Conservation (phyloP, 2,329 filamentous ascomycete genomes). For the Blastomyces gilchristii region DNA sequence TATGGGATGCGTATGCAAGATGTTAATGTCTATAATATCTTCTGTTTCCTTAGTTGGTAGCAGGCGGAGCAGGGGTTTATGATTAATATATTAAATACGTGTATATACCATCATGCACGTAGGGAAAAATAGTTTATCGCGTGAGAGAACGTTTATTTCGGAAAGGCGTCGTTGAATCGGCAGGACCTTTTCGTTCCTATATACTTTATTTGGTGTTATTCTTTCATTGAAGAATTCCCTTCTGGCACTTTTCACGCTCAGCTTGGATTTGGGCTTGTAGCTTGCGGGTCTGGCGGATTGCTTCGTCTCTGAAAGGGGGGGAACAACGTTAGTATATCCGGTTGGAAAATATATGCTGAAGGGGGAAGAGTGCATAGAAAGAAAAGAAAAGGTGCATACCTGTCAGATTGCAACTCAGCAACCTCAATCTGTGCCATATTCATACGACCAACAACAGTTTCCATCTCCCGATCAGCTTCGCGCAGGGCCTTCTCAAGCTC, state of each 20-base stretch:
- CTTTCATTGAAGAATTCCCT: neutral
- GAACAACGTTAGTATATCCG: neutral
- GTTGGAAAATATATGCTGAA: slow-evolving; percentile 16
- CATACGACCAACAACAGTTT: slow-evolving; percentile 72
- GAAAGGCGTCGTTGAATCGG: neutral
- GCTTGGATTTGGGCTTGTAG: slow-evolving; percentile 58
- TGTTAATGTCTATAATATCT: neutral
- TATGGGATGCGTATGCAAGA: neutral
- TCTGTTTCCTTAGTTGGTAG: neutral
- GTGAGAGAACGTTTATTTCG: neutral
- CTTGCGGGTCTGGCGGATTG: slow-evolving; percentile 58
- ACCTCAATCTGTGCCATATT: slow-evolving; percentile 76
- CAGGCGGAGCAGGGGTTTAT: neutral
- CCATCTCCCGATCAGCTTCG: slow-evolving; percentile 71
- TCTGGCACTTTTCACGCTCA: slow-evolving; percentile 43
- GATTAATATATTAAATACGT: neutral
- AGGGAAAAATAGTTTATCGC: neutral
- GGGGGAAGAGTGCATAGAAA: neutral
- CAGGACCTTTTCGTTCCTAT: neutral
- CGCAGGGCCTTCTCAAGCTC: slow-evolving; percentile 75
- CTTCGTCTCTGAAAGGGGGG: slow-evolving; percentile 50
- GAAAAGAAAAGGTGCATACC: slow-evolving; percentile 17
- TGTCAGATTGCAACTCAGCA: slow-evolving; percentile 56
- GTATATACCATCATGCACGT: neutral
- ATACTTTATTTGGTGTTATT: neutral